A percentile compares a stretch with the other conserved stretches of the same genome.
phyloP scores from a whole-genome alignment of 768 basidiomycete genomes.

The Kwoniella dejecticola region DNA sequence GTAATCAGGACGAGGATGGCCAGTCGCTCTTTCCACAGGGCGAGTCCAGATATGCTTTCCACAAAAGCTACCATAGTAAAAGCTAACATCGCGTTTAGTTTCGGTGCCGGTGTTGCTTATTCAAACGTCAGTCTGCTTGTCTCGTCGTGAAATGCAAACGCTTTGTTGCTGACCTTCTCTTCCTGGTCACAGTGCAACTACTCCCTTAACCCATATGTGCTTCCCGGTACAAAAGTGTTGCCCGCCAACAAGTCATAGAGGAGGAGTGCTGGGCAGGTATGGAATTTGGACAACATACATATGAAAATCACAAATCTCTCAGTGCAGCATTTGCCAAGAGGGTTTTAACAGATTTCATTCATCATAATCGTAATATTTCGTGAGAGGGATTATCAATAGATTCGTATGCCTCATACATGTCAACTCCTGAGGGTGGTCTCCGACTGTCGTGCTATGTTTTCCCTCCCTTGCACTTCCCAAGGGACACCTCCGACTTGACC shows the following conservation, averaged over 20 bases:
- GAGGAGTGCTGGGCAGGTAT: not conserved
- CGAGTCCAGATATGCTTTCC: slow-evolving; percentile 29
- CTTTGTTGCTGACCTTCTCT: not conserved
- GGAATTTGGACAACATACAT: slow-evolving; percentile 1
- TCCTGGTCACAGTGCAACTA: slow-evolving; percentile 52
- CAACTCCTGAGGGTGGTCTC: no score
- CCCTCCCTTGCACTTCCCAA: slow-evolving; percentile 32
- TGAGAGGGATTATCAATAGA: no score
- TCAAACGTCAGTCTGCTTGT: slow-evolving; percentile 50
- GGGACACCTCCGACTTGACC: slow-evolving; percentile 42
- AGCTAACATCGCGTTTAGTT: slow-evolving; percentile 33
- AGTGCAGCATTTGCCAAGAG: no score
- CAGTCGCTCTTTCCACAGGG: slow-evolving; percentile 56
- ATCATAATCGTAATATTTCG: no score
- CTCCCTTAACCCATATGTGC: slow-evolving; percentile 57
- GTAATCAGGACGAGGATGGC: slow-evolving; percentile 57
- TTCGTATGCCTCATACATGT: no score
- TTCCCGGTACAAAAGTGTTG: slow-evolving; percentile 55
- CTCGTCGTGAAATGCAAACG: not conserved
- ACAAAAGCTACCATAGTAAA: no score
- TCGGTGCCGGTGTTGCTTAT: slow-evolving; percentile 56
- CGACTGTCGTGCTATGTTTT: not conserved
- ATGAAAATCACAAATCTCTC: not conserved
- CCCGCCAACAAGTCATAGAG: slow-evolving; percentile 24
- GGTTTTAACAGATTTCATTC: not conserved